Conservation (phyloP, 768 basidiomycete species). For the Panellus pusillus region DNA sequence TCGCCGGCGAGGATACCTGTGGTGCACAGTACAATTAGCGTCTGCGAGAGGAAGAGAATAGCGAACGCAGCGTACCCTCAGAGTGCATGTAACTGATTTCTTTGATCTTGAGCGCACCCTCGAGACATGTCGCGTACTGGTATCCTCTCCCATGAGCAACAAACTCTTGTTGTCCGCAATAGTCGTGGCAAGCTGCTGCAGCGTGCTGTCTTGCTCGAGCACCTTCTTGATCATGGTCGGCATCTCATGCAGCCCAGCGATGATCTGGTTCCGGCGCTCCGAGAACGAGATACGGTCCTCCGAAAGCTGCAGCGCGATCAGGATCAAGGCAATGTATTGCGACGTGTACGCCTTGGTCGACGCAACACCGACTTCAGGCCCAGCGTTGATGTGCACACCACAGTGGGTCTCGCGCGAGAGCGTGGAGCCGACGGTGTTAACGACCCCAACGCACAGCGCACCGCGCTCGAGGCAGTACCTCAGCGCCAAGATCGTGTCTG, state of each 20-base stretch:
- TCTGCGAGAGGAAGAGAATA: background rate
- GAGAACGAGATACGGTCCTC: slow-evolving; percentile 96
- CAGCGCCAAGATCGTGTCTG: slow-evolving; percentile 95
- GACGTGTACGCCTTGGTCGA: slow-evolving; percentile 99
- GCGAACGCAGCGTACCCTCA: slow-evolving; percentile 48
- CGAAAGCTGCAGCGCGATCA: slow-evolving; percentile 98
- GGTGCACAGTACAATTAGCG: slow-evolving; percentile 2
- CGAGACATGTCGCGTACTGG: slow-evolving; percentile 98
- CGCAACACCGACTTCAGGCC: slow-evolving; percentile 98
- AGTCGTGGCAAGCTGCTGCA: slow-evolving; percentile 83
- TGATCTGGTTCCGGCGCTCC: slow-evolving; percentile 88
- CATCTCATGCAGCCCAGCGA: slow-evolving; percentile 87
- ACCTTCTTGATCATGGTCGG: slow-evolving; percentile 88
- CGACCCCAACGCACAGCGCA: slow-evolving; percentile 94
- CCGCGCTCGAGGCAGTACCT: slow-evolving; percentile 97
- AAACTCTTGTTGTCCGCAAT: slow-evolving; percentile 82
- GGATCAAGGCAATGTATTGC: slow-evolving; percentile 95
- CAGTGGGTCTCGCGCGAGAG: slow-evolving; percentile 98
- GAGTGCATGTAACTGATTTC: slow-evolving; percentile 95
- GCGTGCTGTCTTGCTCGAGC: slow-evolving; percentile 70
- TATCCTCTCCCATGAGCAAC: slow-evolving; percentile 96
- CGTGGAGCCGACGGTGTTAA: slow-evolving; percentile 98
- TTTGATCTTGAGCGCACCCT: slow-evolving; percentile 99
- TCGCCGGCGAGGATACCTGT: slow-evolving; percentile 94
- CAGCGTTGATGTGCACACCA: slow-evolving; percentile 99